phyloP scores from a whole-genome alignment of 441 rosid species.

The Hura crepitans region DNA sequence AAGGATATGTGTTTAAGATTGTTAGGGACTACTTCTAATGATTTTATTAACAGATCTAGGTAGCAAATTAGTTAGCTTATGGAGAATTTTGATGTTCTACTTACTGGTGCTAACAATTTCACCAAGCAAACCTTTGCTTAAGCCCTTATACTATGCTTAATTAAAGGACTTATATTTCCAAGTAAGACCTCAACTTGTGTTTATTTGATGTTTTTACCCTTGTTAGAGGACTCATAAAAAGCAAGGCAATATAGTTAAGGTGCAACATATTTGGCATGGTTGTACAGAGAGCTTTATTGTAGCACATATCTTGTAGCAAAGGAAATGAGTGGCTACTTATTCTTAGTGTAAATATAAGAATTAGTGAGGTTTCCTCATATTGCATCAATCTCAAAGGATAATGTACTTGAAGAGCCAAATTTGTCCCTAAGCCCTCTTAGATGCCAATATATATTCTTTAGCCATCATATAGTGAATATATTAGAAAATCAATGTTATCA shows the following conservation, averaged over 20 bases:
- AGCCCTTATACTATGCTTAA: not conserved
- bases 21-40: not conserved
- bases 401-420: not conserved
- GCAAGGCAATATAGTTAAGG: not conserved
- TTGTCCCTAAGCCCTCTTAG: slow-evolving; percentile 5
- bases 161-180: slow-evolving; percentile 1
- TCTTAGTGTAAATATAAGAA: not conserved
- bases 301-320: slow-evolving; percentile 3
- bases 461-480: not conserved
- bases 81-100: not conserved
- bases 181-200: slow-evolving; percentile 1
- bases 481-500: no score
- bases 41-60: not conserved
- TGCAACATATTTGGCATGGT: slow-evolving; percentile 10
- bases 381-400: not conserved
- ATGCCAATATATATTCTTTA: not conserved
- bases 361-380: slow-evolving; percentile 5
- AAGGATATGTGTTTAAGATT: not conserved
- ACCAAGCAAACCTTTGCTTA: not conserved
- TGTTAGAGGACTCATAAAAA: not conserved
- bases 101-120: not conserved
- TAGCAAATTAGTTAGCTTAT: slow-evolving; percentile 1
- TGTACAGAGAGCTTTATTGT: slow-evolving; percentile 9
- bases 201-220: slow-evolving; percentile 9
- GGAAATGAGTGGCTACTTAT: slow-evolving; percentile 3